Percentiles rank a stretch among this genome's conserved stretches.
These are phyloP conservation scores for Macrolepiota dolichaula DNA, from an alignment of 768 basidiomycete species.

Conservation along the genomic window DNA sequence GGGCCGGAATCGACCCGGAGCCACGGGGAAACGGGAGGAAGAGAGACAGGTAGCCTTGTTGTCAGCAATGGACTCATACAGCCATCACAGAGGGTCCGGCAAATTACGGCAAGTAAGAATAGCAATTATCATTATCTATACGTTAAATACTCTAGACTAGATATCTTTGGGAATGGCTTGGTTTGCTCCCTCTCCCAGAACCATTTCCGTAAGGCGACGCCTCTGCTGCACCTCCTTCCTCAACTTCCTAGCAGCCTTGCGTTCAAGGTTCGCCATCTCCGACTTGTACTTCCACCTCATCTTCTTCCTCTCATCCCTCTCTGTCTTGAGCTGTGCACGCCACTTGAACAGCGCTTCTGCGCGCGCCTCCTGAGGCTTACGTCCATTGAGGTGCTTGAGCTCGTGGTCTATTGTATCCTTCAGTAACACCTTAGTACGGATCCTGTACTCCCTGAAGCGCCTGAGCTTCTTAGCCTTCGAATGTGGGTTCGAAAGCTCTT, in stretches of 20 bases:
- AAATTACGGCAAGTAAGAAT: not conserved
- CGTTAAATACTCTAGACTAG: constrained; percentile 6
- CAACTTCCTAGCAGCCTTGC: constrained; percentile 52
- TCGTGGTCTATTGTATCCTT: constrained; percentile 53
- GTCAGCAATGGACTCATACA: not conserved
- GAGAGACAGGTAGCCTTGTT: not conserved
- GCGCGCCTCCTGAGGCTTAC: constrained; percentile 57
- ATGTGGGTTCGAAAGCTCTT: constrained; percentile 80
- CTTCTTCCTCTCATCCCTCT: constrained; percentile 60
- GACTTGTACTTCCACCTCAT: constrained; percentile 50
- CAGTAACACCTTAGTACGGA: constrained; percentile 45
- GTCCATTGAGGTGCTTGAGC: constrained; percentile 53
- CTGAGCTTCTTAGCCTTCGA: constrained; percentile 78
- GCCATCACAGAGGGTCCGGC: not conserved
- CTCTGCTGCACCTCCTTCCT: constrained; percentile 51
- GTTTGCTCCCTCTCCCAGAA: constrained; percentile 52
- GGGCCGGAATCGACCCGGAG: not conserved
- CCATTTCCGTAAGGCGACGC: constrained; percentile 52
- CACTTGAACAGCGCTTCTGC: constrained; percentile 78
- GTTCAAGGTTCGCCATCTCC: constrained; percentile 47
- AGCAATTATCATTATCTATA: not conserved
- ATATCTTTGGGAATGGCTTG: constrained; percentile 48
- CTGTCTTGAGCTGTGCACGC: constrained; percentile 54
- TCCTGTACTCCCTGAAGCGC: constrained; percentile 64
- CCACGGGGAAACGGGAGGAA: not conserved